These are phyloP conservation scores for Agaricus bisporus DNA, from an alignment of 768 basidiomycete genomes.

Conservation along the genomic window DNA sequence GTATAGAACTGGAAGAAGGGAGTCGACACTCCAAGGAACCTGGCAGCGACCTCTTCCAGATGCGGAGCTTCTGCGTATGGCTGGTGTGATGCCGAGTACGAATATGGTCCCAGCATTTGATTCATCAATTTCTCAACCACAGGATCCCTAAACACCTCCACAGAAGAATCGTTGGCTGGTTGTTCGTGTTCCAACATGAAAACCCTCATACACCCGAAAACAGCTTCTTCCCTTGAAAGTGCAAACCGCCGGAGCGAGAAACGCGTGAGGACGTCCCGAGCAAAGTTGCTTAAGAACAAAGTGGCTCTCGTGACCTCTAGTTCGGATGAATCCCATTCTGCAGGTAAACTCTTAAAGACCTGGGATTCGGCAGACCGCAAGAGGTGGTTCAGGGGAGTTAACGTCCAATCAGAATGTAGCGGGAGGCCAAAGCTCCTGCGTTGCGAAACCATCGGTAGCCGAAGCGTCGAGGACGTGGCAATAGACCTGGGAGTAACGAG, in stretches of 20 bases:
- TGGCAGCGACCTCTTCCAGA: conserved; percentile 49
- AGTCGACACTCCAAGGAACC: conserved; percentile 56
- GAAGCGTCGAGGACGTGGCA: conserved; percentile 48
- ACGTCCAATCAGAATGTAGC: conserved; percentile 57
- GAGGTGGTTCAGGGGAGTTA: conserved; percentile 69
- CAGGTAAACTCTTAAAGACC: conserved; percentile 64
- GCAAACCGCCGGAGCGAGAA: conserved; percentile 37
- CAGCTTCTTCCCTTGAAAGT: conserved; percentile 47
- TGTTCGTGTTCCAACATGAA: conserved; percentile 95
- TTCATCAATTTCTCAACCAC: conserved; percentile 55
- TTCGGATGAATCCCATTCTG: conserved; percentile 75
- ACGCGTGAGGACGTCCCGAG: conserved; percentile 36
- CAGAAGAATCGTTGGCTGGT: conserved; percentile 36
- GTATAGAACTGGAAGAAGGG: conserved; percentile 95
- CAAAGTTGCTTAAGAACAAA: conserved; percentile 51
- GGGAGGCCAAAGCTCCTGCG: conserved; percentile 36
- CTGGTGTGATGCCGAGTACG: conserved; percentile 20
- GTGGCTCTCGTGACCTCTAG: conserved; percentile 67
- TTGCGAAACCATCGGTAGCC: conserved; percentile 25
- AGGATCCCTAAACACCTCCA: conserved; percentile 78
- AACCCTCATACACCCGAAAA: conserved; percentile 85
- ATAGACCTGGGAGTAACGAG: conserved; percentile 50
- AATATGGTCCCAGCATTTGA: conserved; percentile 51
- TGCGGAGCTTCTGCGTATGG: conserved; percentile 9
- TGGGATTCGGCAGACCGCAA: conserved; percentile 67